Percentiles rank a stretch among this genome's conserved stretches.
These are phyloP conservation scores for Annulohypoxylon bovei DNA, from an alignment of 495 filamentous ascomycete genomes.

Conservation along the genomic window DNA sequence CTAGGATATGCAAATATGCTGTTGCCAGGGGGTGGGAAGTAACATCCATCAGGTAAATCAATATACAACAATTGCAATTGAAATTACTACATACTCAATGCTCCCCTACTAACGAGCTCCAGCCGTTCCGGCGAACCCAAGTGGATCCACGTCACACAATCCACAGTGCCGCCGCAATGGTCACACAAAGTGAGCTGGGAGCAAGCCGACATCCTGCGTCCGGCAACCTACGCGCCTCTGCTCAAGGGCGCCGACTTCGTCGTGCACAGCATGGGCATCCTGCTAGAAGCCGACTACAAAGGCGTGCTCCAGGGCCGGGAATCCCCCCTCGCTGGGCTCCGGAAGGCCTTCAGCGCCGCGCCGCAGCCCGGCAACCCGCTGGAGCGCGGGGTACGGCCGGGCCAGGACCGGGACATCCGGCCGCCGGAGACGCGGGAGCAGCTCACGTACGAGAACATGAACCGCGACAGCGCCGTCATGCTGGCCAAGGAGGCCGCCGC, in stretches of 20 bases:
- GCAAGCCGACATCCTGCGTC: constrained; percentile 84
- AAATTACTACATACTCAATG: background rate
- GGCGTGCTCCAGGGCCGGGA: constrained; percentile 84
- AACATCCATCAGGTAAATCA: constrained; percentile 79
- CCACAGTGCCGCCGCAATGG: constrained; percentile 79
- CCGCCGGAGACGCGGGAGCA: constrained; percentile 75
- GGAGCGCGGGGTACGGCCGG: constrained; percentile 46
- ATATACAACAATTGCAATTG: background rate
- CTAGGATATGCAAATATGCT: constrained; percentile 90
- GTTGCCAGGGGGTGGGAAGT: constrained; percentile 85
- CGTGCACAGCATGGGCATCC: constrained; percentile 92
- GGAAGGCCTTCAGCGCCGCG: constrained; percentile 72
- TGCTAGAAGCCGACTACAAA: constrained; percentile 99
- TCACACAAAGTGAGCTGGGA: constrained; percentile 84
- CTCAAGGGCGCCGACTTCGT: constrained; percentile 81
- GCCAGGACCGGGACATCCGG: constrained; percentile 64
- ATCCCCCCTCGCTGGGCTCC: constrained; percentile 76
- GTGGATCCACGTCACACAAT: constrained; percentile 83
- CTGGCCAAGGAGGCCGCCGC: constrained; percentile 81
- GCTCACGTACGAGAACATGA: constrained; percentile 97
- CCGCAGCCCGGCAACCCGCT: constrained; percentile 70
- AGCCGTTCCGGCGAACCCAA: constrained; percentile 89
- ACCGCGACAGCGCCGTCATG: constrained; percentile 83
- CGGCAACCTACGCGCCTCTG: constrained; percentile 75
- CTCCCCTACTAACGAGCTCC: constrained; percentile 7